Evolutionary conservation across 306 rosid genomes (phyloP).

Genomic region (Dalbergia cultrata): DNA sequence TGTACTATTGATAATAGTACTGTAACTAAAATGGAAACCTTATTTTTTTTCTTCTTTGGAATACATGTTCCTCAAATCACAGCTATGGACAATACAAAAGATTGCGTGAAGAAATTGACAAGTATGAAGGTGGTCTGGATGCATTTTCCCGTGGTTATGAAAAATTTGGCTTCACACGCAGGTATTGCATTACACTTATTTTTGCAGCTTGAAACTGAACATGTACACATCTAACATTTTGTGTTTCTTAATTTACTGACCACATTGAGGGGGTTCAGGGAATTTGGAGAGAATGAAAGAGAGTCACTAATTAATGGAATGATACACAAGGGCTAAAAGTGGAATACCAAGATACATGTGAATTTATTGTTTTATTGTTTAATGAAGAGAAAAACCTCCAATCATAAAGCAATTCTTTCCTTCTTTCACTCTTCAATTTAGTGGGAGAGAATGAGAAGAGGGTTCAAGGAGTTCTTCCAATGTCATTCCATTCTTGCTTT

Average conservation of each 20-base stretch:
- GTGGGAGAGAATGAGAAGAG: not conserved
- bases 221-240: constrained; percentile 4
- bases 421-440: not conserved
- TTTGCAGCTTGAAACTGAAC: constrained; percentile 3
- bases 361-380: not conserved
- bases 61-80: constrained; percentile 43
- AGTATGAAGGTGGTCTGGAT: constrained; percentile 94
- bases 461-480: not conserved
- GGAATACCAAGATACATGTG: not conserved
- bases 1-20: constrained; percentile 17
- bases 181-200: constrained; percentile 57
- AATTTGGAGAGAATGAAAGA: not conserved
- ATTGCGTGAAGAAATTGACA: constrained; percentile 79
- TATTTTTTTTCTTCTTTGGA: constrained; percentile 36
- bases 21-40: constrained; percentile 23
- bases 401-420: not conserved
- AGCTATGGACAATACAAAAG: constrained; percentile 83
- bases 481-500: not conserved
- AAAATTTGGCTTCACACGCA: constrained; percentile 87
- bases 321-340: not conserved
- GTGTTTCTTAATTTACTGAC: not conserved
- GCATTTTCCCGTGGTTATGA: constrained; percentile 96
- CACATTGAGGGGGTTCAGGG: not conserved
- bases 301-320: not conserved
- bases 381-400: not conserved